Conservation (phyloP, 345 rosid species). For the Linum usitatissimum region DNA sequence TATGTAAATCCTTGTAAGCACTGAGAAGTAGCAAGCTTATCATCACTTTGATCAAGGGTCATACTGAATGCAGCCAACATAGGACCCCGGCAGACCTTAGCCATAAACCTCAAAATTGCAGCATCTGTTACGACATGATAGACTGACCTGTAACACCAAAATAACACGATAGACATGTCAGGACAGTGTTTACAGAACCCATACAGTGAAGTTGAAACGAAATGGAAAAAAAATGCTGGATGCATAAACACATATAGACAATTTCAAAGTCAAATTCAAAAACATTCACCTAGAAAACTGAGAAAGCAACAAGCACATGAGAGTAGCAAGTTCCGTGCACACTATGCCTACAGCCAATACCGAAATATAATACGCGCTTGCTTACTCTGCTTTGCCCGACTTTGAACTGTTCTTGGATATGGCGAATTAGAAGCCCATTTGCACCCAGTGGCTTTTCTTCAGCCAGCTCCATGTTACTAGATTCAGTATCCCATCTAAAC, state of each 20-base stretch:
- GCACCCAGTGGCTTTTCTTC: slow-evolving; percentile 92
- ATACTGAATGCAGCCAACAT: slow-evolving; percentile 94
- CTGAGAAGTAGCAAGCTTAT: slow-evolving; percentile 77
- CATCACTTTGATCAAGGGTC: slow-evolving; percentile 92
- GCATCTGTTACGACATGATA: slow-evolving; percentile 75
- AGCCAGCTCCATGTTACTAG: slow-evolving; percentile 68
- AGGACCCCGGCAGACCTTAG: slow-evolving; percentile 97
- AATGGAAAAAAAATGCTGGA: no score
- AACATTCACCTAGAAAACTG: background rate
- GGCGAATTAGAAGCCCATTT: slow-evolving; percentile 87
- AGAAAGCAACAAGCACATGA: background rate
- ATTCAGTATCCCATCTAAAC: slow-evolving; percentile 88
- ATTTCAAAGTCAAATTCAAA: background rate
- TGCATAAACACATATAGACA: no score
- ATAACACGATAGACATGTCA: background rate
- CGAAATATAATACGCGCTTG: background rate
- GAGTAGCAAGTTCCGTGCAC: background rate
- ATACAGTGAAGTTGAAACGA: no score
- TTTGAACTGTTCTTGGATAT: slow-evolving; percentile 89
- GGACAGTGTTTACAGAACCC: no score
- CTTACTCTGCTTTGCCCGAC: slow-evolving; percentile 92
- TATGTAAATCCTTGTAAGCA: slow-evolving; percentile 77
- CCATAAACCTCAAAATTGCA: slow-evolving; percentile 88
- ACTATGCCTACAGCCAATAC: background rate
- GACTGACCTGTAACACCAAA: slow-evolving; percentile 47